Evolutionary conservation across 2,329 filamentous ascomycete species (phyloP).

Genomic region (Rasamsonia emersonii): DNA sequence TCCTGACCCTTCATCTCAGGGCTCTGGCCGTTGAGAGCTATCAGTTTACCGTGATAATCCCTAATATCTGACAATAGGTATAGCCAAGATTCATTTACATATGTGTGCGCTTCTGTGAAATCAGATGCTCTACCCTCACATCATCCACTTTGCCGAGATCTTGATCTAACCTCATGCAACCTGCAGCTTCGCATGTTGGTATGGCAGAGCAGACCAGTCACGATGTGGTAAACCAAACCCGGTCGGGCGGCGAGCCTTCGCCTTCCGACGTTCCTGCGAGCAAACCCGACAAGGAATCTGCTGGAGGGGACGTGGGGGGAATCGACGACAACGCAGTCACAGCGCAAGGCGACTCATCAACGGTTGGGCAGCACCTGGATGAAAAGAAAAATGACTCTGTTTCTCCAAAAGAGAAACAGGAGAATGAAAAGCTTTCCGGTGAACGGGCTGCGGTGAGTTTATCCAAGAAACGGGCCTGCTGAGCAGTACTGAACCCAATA

Average conservation of each 20-base stretch:
- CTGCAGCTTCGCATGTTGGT: conserved; percentile 51
- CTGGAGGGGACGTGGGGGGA: conserved; percentile 41
- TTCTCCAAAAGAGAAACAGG: conserved; percentile 13
- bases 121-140: no score
- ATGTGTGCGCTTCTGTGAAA: conserved; percentile 6
- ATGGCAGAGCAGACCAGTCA: conserved; percentile 63
- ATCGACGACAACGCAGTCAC: conserved; percentile 32
- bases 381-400: conserved; percentile 15
- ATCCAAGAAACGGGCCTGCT: conserved; percentile 6
- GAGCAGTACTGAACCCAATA: conserved; percentile 5
- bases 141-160: conserved; percentile 3
- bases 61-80: conserved; percentile 37
- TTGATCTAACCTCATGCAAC: conserved; percentile 9
- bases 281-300: conserved; percentile 46
- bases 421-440: conserved; percentile 17
- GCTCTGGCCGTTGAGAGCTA: conserved; percentile 10
- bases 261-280: conserved; percentile 59
- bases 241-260: conserved; percentile 56
- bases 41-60: conserved; percentile 34
- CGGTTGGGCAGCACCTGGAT: conserved; percentile 16
- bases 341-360: conserved; percentile 19
- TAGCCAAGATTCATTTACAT: conserved; percentile 13
- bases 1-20: conserved; percentile 23
- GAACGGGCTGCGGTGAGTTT: conserved; percentile 23
- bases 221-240: conserved; percentile 64